A percentile compares a stretch with the other conserved stretches of the same genome.
Conservation (phyloP, 768 basidiomycete genomes). For the Lactarius deliciosus region DNA sequence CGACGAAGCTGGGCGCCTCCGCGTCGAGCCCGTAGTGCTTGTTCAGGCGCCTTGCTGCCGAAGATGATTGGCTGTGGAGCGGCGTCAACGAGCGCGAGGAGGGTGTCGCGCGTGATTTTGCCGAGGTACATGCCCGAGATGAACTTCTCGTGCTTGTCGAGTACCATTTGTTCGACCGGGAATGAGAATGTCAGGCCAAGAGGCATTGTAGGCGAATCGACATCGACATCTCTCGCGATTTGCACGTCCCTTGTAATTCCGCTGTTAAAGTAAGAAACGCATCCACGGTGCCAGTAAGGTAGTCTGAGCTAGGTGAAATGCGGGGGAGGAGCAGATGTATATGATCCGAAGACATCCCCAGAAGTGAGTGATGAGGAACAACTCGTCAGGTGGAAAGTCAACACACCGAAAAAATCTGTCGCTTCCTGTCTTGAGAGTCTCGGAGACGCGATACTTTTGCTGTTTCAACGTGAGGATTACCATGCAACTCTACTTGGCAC, state of each 20-base stretch:
- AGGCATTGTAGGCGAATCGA: conserved; percentile 48
- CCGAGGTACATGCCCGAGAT: conserved; percentile 99
- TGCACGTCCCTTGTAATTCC: background rate
- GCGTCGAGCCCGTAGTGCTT: conserved; percentile 94
- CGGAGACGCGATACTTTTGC: conserved; percentile 96
- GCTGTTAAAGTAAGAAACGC: conserved; percentile 60
- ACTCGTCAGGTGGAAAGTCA: background rate
- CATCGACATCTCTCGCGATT: conserved; percentile 37
- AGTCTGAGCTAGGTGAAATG: conserved; percentile 55
- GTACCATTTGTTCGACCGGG: conserved; percentile 94
- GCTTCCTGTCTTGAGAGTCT: conserved; percentile 88
- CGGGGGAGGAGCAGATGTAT: background rate
- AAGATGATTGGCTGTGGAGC: conserved; percentile 73
- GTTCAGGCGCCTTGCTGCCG: conserved; percentile 78
- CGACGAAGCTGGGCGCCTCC: conserved; percentile 80
- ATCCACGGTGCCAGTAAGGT: conserved; percentile 78
- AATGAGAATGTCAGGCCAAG: conserved; percentile 97
- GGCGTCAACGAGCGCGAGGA: conserved; percentile 79
- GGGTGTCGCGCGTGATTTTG: conserved; percentile 83
- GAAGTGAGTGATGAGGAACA: background rate
- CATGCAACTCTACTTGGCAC: conserved; percentile 79
- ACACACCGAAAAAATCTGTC: conserved; percentile 75
- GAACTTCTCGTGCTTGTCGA: conserved; percentile 94
- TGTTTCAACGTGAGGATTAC: conserved; percentile 89
- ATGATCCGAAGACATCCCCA: background rate